Evolutionary conservation across 116 monocot species (phyloP), one percentile per base, ranked within the genome.

Genomic region (Cymodocea nodosa): DNA sequence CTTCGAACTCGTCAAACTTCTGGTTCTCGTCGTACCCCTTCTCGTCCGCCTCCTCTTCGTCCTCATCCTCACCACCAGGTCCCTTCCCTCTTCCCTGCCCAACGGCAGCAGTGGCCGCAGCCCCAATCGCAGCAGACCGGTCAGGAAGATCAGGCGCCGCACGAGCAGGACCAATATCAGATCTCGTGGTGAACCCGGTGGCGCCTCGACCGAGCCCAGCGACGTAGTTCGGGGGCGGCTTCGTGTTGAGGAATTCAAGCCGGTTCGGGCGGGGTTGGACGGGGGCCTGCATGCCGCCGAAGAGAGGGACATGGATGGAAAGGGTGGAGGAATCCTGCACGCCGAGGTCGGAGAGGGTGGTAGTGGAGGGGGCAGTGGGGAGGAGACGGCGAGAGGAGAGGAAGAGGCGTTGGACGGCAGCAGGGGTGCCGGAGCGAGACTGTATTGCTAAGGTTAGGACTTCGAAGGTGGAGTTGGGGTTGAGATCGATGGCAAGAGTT

Each of bases 1-100:
- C 93, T 70, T 97, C 97, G 36, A 97, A 97, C 78, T 97, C 97
- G 35, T 97, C 97, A 40, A 97, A 97, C 78, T 97, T 97, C 84
- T 97, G 97, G 69, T 97, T 91, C 78, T 97, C 97, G 40, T 91
- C 92, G 20, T 97, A 97, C 4, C 97, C 97, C 80, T 97, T 97
- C 22, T 97, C 91, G 11, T 97, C 97, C n/a, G 83, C 88, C 23
- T 85, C 95, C 0, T 80, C 92, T 13, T 87, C 92, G 2, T 75
- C 70, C 12, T 83, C 90, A 20, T 88, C 90, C 3, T 80, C 87
- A 2, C 67, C 82, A 2, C 64, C 80, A 2, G 78, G 69, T 6
- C 84, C 87, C 7, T 76, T 82, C 56, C 85, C 87, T 50, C 85
- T 83, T 22, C 83, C 81, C 9, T 64, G 64, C 11, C 66, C 72